Percentiles rank a stretch among this genome's conserved stretches.
Conservation (phyloP, 1,284 basidiomycete genomes). For the Phellinidium pouzarii region DNA sequence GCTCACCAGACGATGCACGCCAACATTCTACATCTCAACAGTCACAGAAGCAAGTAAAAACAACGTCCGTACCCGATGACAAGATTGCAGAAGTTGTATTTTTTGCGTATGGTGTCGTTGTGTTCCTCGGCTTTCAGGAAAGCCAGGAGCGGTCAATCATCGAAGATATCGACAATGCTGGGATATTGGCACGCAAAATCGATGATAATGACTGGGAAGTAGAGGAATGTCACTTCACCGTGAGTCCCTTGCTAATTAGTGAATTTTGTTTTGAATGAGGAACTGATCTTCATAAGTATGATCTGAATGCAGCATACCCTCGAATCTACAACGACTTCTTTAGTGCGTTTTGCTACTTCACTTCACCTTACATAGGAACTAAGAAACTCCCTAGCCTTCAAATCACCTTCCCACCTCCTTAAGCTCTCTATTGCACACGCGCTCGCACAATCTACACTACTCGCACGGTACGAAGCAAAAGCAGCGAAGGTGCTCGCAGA, state of each 20-base stretch:
- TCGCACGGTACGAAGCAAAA: constrained; percentile 82
- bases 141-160: constrained; percentile 71
- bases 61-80: constrained; percentile 24
- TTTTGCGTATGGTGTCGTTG: constrained; percentile 81
- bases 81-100: constrained; percentile 77
- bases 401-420: constrained; percentile 80
- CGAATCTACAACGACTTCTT: constrained; percentile 92
- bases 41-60: constrained; percentile 14
- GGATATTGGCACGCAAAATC: constrained; percentile 54
- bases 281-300: constrained; percentile 50
- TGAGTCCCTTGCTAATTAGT: constrained; percentile 31
- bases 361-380: constrained; percentile 6
- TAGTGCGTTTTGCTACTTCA: constrained; percentile 42
- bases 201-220: constrained; percentile 78
- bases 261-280: background rate
- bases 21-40: background rate
- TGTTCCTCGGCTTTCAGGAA: constrained; percentile 82
- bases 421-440: constrained; percentile 92
- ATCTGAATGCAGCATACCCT: constrained; percentile 77
- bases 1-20: constrained; percentile 16
- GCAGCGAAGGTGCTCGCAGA: constrained; percentile 77
- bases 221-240: constrained; percentile 83
- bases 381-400: constrained; percentile 54
- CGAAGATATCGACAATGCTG: constrained; percentile 73
- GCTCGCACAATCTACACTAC: constrained; percentile 89